These are phyloP conservation scores for Taxillus chinensis DNA, from an alignment of 164 flowering plant species.

Conservation along the genomic window DNA sequence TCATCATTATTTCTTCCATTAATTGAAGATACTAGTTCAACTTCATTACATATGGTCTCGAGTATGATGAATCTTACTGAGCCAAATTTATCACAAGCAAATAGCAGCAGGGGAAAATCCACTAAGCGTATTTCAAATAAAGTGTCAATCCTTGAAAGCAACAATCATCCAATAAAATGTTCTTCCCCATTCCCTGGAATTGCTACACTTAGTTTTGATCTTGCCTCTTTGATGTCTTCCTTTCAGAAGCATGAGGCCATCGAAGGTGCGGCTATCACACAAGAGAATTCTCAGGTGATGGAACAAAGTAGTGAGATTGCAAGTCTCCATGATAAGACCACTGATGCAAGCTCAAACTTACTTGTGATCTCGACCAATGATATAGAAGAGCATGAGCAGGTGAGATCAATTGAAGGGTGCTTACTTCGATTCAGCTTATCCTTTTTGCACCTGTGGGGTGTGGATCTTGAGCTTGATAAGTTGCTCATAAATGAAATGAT, in stretches of 20 bases:
- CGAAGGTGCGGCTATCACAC: slow-evolving; percentile 11
- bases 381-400: slow-evolving; percentile 26
- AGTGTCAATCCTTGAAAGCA: slow-evolving; percentile 15
- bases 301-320: slow-evolving; percentile 19
- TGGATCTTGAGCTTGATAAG: slow-evolving; percentile 64
- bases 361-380: slow-evolving; percentile 12
- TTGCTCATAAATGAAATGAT: slow-evolving; percentile 69
- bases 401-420: slow-evolving; percentile 36
- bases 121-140: slow-evolving; percentile 10
- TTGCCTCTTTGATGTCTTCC: slow-evolving; percentile 47
- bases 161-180: slow-evolving; percentile 44
- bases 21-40: slow-evolving; percentile 33
- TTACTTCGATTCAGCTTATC: slow-evolving; percentile 67
- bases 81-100: slow-evolving; percentile 15
- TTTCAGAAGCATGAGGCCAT: slow-evolving; percentile 17
- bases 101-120: slow-evolving; percentile 19
- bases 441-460: slow-evolving; percentile 78
- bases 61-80: slow-evolving; percentile 12
- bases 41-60: slow-evolving; percentile 11
- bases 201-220: slow-evolving; percentile 64
- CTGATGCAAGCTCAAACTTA: slow-evolving; percentile 16
- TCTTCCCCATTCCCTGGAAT: slow-evolving; percentile 81
- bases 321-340: slow-evolving; percentile 13
- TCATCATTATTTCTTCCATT: slow-evolving; percentile 53
- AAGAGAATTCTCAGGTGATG: slow-evolving; percentile 14